phyloP scores from a whole-genome alignment of 306 rosid genomes.

The apple (Malus domestica) region DNA sequence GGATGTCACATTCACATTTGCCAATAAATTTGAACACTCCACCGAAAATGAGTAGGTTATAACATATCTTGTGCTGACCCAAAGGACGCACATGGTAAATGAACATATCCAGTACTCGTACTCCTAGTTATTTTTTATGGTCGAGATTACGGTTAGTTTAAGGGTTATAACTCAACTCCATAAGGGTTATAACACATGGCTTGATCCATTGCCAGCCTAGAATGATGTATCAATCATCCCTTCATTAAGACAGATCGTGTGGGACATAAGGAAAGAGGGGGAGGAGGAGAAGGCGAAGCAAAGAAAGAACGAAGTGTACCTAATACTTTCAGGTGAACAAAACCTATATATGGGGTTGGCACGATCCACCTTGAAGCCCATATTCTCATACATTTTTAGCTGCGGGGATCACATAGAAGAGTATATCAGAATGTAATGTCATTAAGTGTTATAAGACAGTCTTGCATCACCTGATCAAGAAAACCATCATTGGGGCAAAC shows the following conservation, averaged over 20 bases:
- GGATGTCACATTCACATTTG: not conserved
- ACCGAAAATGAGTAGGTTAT: not conserved
- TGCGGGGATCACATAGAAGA: slow-evolving; percentile 19
- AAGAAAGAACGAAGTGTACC: slow-evolving; percentile 33
- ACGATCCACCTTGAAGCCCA: slow-evolving; percentile 88
- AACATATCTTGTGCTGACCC: not conserved
- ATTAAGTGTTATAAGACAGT: slow-evolving; percentile 4
- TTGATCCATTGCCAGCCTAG: too few species aligned
- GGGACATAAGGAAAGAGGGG: not conserved
- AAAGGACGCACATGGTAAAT: not conserved
- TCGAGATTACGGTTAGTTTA: not conserved
- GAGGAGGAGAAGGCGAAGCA: not conserved
- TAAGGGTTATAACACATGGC: too few species aligned
- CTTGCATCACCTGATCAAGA: slow-evolving; percentile 64
- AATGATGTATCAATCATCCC: not conserved
- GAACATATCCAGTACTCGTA: not conserved
- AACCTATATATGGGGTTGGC: slow-evolving; percentile 65
- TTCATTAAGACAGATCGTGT: not conserved
- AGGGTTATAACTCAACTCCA: not conserved
- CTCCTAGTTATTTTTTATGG: too few species aligned
- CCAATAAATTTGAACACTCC: not conserved
- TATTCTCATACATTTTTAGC: slow-evolving; percentile 81
- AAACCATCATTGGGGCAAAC: slow-evolving; percentile 98
- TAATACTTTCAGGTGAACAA: slow-evolving; percentile 58
- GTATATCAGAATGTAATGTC: not conserved